A percentile compares a stretch with the other conserved stretches of the same genome.
phyloP scores from a whole-genome alignment of 2,329 filamentous ascomycete species.

The Nigrograna mackinnonii region DNA sequence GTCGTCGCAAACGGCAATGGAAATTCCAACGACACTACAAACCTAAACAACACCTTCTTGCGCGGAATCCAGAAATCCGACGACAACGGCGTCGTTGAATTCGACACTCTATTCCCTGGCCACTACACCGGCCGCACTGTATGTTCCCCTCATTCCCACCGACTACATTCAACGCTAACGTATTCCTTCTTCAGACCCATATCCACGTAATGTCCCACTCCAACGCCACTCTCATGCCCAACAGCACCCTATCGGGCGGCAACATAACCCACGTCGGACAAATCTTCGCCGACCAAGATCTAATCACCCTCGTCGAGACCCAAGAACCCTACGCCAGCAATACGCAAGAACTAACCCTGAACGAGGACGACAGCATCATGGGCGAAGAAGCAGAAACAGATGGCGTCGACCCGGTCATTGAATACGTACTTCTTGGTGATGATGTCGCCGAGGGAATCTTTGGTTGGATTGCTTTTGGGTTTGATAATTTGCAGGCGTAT shows the following conservation, averaged over 20 bases:
- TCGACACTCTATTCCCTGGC: conserved; percentile 53
- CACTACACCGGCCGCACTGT: conserved; percentile 29
- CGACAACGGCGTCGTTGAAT: conserved; percentile 51
- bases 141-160: too few species aligned
- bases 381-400: conserved; percentile 51
- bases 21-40: conserved; percentile 34
- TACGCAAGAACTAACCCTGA: conserved; percentile 50
- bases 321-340: conserved; percentile 48
- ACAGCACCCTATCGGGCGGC: conserved; percentile 54
- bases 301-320: conserved; percentile 56
- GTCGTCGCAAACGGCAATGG: conserved; percentile 49
- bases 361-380: conserved; percentile 56
- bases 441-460: conserved; percentile 37
- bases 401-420: conserved; percentile 58
- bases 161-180: too few species aligned
- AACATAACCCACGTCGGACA: conserved; percentile 64
- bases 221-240: conserved; percentile 43
- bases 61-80: conserved; percentile 54
- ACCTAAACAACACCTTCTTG: conserved; percentile 45
- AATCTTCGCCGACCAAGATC: conserved; percentile 65
- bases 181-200: too few species aligned
- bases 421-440: conserved; percentile 62
- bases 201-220: conserved; percentile 45
- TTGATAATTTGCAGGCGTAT: conserved; percentile 24
- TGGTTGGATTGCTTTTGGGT: conserved; percentile 38